phyloP scores from a whole-genome alignment of 257 asterid species.

The Solanum sitiens region DNA sequence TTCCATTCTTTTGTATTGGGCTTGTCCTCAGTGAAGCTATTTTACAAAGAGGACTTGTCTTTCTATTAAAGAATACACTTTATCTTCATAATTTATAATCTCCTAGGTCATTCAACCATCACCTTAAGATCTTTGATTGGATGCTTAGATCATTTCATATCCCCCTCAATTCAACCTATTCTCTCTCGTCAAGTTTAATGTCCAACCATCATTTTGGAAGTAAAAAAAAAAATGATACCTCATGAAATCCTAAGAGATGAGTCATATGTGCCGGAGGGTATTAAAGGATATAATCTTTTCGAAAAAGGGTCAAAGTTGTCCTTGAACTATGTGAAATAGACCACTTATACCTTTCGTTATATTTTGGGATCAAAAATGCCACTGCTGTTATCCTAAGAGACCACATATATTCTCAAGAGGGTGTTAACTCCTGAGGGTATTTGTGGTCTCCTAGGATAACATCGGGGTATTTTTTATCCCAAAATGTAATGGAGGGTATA shows the following conservation, averaged over 20 bases:
- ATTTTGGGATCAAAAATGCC: too few relatives aligned
- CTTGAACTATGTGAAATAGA: too few relatives aligned
- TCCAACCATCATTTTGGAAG: neutral
- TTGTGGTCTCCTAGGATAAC: too few relatives aligned
- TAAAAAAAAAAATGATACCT: neutral
- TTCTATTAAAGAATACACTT: neutral
- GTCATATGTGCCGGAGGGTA: neutral
- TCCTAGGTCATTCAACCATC: neutral
- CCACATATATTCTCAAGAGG: too few relatives aligned
- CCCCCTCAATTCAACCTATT: neutral
- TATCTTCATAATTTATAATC: neutral
- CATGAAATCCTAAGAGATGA: neutral
- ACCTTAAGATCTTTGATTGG: neutral
- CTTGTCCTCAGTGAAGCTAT: neutral
- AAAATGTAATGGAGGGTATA: too few relatives aligned
- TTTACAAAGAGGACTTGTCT: neutral
- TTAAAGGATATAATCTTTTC: neutral
- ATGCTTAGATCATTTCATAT: neutral
- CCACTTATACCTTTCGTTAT: too few relatives aligned
- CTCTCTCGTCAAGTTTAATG: neutral
- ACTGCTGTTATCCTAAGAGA: too few relatives aligned
- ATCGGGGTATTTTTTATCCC: too few relatives aligned
- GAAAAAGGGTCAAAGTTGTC: too few relatives aligned
- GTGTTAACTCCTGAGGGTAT: too few relatives aligned
- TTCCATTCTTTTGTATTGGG: neutral